phyloP scores from a whole-genome alignment of 2,329 filamentous ascomycete genomes.

The Tothia fuscella region DNA sequence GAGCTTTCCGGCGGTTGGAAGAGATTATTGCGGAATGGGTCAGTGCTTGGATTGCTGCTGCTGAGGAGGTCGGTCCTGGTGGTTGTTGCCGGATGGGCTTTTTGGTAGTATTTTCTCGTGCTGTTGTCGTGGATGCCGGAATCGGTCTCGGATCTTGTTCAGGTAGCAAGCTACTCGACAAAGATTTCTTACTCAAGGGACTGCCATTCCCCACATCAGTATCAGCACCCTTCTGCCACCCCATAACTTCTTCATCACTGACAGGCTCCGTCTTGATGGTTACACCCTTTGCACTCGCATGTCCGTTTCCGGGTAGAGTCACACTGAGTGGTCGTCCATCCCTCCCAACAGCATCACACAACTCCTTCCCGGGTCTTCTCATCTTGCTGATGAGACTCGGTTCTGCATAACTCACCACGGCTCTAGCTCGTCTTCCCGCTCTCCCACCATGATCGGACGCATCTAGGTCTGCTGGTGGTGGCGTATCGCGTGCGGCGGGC shows the following conservation, averaged over 20 bases:
- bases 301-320: constrained; percentile 19
- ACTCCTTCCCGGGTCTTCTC: constrained; percentile 34
- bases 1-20: too few species aligned
- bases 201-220: constrained; percentile 19
- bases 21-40: not conserved
- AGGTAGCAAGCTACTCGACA: not conserved
- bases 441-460: constrained; percentile 24
- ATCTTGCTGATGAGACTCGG: constrained; percentile 37
- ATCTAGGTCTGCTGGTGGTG: constrained; percentile 29
- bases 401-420: constrained; percentile 38
- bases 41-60: constrained; percentile 4
- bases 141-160: constrained; percentile 12
- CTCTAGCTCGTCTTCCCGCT: constrained; percentile 32
- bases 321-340: constrained; percentile 9
- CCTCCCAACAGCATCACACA: constrained; percentile 32
- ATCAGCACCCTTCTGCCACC: constrained; percentile 4
- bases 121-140: too few species aligned
- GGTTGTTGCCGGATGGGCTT: constrained; percentile 14
- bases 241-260: not conserved
- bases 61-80: not conserved
- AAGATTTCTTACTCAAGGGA: constrained; percentile 24
- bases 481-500: constrained; percentile 29
- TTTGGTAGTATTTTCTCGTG: too few species aligned
- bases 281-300: constrained; percentile 10
- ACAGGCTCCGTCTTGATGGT: not conserved